Evolutionary conservation across 768 basidiomycete species (phyloP), one percentile per base, ranked within the genome.

Genomic region (Piloderma croceum): DNA sequence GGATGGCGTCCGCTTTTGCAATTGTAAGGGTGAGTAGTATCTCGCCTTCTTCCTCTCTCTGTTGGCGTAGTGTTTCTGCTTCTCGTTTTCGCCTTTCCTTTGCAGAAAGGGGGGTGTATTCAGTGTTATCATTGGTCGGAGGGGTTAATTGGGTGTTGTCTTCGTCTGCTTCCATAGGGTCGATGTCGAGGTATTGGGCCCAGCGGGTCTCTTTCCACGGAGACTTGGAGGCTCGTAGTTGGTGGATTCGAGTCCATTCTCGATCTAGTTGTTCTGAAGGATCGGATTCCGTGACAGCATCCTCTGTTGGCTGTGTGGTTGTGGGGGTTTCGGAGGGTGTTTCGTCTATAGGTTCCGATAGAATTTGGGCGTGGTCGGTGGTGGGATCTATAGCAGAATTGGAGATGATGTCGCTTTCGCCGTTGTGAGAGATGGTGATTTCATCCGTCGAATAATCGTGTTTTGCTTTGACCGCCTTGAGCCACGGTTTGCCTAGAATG

Each of bases 181-280:
- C 40, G 3, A 46, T 22, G 4, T 23, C 24, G 24, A 46, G 40
- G 40, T 46, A 46, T 27, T 34, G 41, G 29, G 44, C 39, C 7
- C 40, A 45, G 12, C 38, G 21, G 3, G 34, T 20, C 13, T 45
- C 44, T 1, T 29, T 32, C 44, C 44, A 41, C 0, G 44, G 44
- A 38, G 39, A 13, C 29, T 27, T 11, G 1, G 39, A 20, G 5
- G 36, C 39, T 4, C 40, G 2, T 9, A 31, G 3, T 25, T 13
- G 11, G 43, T 43, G 12, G 41, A 33, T 24, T 2, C 18, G 7
- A 31, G 27, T 21, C 43, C 45, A 3, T 43, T 31, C 20, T 46
- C 45, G 3, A 46, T 17, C 10, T 39, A 41, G 3, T 29, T 7
- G 11, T 46, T 41, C 17, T 43, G n/a, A n/a, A n/a, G n/a, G 27